Conservation (phyloP, 805 yeast species). For the Myxozyma mucilagina region DNA sequence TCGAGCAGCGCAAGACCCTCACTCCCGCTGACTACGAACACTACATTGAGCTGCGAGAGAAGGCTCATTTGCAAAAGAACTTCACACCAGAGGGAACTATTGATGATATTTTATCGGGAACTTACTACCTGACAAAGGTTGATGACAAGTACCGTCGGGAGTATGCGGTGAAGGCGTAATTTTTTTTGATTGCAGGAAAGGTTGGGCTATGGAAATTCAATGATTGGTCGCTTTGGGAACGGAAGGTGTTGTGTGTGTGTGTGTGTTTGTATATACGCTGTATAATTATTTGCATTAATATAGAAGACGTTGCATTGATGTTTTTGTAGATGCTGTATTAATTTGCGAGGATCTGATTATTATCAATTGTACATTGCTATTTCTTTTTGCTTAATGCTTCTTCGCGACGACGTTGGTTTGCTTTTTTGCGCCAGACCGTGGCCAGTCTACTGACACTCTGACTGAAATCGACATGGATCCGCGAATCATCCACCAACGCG, state of each 20-base stretch:
- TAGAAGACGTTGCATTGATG: no score
- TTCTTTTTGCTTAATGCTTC: conserved; percentile 12
- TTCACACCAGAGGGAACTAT: conserved; percentile 77
- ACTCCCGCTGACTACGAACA: conserved; percentile 81
- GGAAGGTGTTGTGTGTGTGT: not conserved
- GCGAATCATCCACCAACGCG: conserved; percentile 61
- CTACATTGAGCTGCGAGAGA: conserved; percentile 83
- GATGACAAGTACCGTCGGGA: conserved; percentile 87
- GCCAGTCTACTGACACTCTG: conserved; percentile 51
- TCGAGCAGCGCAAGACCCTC: conserved; percentile 62
- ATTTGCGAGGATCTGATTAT: no score
- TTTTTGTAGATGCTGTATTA: not conserved
- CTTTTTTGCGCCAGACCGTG: conserved; percentile 17
- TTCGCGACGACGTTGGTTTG: conserved; percentile 14
- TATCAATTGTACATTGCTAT: no score
- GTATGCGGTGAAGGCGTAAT: conserved; percentile 68
- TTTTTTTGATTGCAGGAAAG: not conserved
- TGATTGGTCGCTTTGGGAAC: no score
- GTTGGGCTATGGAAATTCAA: not conserved
- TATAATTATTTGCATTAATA: not conserved
- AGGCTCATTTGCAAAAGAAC: conserved; percentile 77
- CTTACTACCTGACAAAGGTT: conserved; percentile 78
- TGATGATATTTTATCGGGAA: conserved; percentile 69
- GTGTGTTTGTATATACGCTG: not conserved
- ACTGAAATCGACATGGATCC: conserved; percentile 67